Evolutionary conservation across 1,139 yeast species (phyloP).

Genomic region (Kurtzmaniella quercitrusa): DNA sequence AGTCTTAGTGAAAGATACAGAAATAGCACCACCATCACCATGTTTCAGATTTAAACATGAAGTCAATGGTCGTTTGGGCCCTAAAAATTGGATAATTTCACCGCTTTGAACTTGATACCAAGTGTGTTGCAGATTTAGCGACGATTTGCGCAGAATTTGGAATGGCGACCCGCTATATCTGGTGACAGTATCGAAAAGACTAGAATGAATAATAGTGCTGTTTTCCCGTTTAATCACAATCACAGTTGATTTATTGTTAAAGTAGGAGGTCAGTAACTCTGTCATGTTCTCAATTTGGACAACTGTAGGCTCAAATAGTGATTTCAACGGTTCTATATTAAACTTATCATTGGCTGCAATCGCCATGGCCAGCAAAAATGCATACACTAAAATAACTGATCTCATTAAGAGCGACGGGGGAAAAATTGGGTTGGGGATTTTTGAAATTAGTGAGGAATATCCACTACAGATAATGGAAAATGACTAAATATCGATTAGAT

Average conservation of each 20-base stretch:
- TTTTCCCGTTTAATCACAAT: slow-evolving; percentile 11
- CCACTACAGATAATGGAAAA: no score
- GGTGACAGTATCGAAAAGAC: slow-evolving; percentile 15
- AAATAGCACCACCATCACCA: slow-evolving; percentile 20
- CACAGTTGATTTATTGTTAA: slow-evolving; percentile 11
- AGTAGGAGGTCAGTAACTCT: not conserved
- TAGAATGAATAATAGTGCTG: slow-evolving; percentile 14
- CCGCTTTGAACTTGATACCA: slow-evolving; percentile 15
- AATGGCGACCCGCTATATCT: slow-evolving; percentile 11
- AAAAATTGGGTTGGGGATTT: no score
- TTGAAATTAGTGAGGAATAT: no score
- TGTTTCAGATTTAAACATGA: slow-evolving; percentile 16
- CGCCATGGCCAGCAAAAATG: not conserved
- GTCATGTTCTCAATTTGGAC: not conserved
- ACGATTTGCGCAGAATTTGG: not conserved
- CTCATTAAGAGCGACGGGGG: not conserved
- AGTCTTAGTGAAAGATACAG: slow-evolving; percentile 12
- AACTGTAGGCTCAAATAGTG: not conserved
- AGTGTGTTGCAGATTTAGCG: not conserved
- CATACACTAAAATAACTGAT: not conserved
- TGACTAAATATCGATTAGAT: no score
- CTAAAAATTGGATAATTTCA: slow-evolving; percentile 7
- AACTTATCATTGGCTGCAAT: not conserved
- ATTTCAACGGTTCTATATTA: not conserved
- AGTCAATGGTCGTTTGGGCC: slow-evolving; percentile 14